A percentile compares a stretch with the other conserved stretches of the same genome.
Evolutionary conservation across 495 filamentous ascomycete genomes (phyloP).

Genomic region (Evansstolkia leycettana): DNA sequence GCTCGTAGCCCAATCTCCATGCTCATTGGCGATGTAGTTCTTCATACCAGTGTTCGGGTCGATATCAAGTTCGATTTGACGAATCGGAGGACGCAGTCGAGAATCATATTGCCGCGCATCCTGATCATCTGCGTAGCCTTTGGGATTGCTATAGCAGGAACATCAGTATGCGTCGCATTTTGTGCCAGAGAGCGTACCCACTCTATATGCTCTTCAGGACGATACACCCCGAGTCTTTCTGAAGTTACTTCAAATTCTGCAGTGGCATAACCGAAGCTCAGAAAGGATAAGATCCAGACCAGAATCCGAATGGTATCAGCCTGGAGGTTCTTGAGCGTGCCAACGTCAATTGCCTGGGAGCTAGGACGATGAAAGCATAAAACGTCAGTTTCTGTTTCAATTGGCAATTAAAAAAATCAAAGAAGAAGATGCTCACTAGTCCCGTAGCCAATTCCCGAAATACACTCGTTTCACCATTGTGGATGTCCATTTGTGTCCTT

Average conservation of each 20-base stretch:
- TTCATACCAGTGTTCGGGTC: conserved; percentile 89
- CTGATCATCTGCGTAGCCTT: conserved; percentile 77
- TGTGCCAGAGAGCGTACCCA: conserved; percentile 26
- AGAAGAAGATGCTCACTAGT: conserved; percentile 22
- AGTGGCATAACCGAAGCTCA: conserved; percentile 94
- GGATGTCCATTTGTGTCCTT: conserved; percentile 89
- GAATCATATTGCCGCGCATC: conserved; percentile 78
- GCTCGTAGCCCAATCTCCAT: conserved; percentile 74
- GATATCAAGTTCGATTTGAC: conserved; percentile 64
- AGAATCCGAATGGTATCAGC: conserved; percentile 83
- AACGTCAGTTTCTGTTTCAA: conserved; percentile 6
- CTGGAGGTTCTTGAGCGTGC: conserved; percentile 77
- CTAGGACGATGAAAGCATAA: conserved; percentile 22
- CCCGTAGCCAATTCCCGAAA: conserved; percentile 56
- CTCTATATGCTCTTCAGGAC: conserved; percentile 90
- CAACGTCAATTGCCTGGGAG: conserved; percentile 85
- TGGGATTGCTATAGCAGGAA: conserved; percentile 49
- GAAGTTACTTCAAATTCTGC: conserved; percentile 92
- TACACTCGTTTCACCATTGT: conserved; percentile 84
- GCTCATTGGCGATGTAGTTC: conserved; percentile 94
- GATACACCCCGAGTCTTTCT: conserved; percentile 81
- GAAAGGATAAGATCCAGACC: conserved; percentile 83
- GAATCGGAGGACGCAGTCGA: conserved; percentile 69
- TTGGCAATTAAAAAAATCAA: background rate
- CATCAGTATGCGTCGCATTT: conserved; percentile 1